A percentile compares a stretch with the other conserved stretches of the same genome.
Conservation (phyloP, 805 yeast genomes). For the Kodamaea nitidulidarum region DNA sequence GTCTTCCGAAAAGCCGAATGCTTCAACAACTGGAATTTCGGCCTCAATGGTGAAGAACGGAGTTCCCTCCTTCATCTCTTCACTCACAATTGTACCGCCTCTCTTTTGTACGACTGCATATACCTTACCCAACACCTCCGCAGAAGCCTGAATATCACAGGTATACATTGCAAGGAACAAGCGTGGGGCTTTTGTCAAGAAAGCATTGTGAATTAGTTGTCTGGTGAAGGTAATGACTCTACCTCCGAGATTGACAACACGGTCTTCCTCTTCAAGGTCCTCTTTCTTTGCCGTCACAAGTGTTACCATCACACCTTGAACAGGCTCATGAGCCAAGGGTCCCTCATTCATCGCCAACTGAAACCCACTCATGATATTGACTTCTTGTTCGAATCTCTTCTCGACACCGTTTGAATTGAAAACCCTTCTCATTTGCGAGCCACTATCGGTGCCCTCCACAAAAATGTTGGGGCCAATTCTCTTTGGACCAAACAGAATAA, state of each 20-base stretch:
- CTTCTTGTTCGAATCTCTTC: conserved; percentile 42
- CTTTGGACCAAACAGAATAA: conserved; percentile 74
- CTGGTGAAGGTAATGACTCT: conserved; percentile 69
- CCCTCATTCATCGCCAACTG: conserved; percentile 81
- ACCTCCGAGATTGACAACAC: conserved; percentile 55
- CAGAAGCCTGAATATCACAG: conserved; percentile 91
- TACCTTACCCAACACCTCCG: conserved; percentile 93
- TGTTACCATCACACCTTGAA: conserved; percentile 71
- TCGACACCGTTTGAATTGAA: conserved; percentile 15
- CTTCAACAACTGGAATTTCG: conserved; percentile 86
- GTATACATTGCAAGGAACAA: conserved; percentile 87
- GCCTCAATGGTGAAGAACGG: conserved; percentile 90
- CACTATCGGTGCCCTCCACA: conserved; percentile 45
- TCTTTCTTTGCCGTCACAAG: conserved; percentile 33
- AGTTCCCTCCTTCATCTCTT: conserved; percentile 97
- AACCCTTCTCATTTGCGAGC: conserved; percentile 26
- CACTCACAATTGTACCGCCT: conserved; percentile 79
- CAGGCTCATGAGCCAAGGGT: conserved; percentile 82
- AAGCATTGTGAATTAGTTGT: conserved; percentile 65
- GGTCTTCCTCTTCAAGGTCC: conserved; percentile 27
- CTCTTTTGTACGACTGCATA: conserved; percentile 90
- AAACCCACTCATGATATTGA: conserved; percentile 74
- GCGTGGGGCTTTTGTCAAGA: conserved; percentile 83
- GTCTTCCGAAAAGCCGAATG: conserved; percentile 95
- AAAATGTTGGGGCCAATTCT: conserved; percentile 72